A percentile compares a stretch with the other conserved stretches of the same genome.
These are phyloP conservation scores for Penicillium longicatenatum DNA, from an alignment of 495 filamentous ascomycete species.

Conservation along the genomic window DNA sequence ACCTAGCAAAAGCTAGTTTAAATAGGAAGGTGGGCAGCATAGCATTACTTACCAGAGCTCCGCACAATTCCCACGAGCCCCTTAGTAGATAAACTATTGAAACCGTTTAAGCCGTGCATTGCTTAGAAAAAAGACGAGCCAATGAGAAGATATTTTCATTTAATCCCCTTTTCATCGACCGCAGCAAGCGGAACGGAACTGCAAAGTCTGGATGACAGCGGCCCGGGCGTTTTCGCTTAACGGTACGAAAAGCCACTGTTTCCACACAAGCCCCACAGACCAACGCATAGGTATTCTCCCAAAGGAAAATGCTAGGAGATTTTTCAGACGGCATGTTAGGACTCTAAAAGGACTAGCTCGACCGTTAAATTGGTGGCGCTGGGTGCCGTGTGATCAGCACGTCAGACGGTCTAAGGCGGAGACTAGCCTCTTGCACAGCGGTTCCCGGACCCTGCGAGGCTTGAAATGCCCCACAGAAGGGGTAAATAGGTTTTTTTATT, in stretches of 20 bases:
- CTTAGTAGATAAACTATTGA: no score
- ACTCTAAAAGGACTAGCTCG: neutral
- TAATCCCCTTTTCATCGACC: no score
- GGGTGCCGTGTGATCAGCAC: constrained; percentile 18
- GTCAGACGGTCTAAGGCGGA: constrained; percentile 8
- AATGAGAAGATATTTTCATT: no score
- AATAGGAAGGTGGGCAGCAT: no score
- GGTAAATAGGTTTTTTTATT: neutral
- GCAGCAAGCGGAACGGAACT: neutral
- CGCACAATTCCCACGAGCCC: no score
- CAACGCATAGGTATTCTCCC: neutral
- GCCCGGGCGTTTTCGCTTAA: neutral
- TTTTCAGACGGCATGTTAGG: neutral
- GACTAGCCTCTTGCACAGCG: constrained; percentile 4
- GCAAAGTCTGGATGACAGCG: neutral
- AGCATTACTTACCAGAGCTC: no score
- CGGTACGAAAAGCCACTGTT: neutral
- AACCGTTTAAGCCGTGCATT: no score
- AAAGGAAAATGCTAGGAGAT: neutral
- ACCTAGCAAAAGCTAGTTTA: no score
- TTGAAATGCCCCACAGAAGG: constrained; percentile 1
- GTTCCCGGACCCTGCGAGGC: neutral
- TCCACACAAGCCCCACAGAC: neutral
- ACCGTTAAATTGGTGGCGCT: constrained; percentile 18
- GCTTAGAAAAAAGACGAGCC: no score